phyloP scores from a whole-genome alignment of 345 rosid genomes.

The Eucalyptus grandis region DNA sequence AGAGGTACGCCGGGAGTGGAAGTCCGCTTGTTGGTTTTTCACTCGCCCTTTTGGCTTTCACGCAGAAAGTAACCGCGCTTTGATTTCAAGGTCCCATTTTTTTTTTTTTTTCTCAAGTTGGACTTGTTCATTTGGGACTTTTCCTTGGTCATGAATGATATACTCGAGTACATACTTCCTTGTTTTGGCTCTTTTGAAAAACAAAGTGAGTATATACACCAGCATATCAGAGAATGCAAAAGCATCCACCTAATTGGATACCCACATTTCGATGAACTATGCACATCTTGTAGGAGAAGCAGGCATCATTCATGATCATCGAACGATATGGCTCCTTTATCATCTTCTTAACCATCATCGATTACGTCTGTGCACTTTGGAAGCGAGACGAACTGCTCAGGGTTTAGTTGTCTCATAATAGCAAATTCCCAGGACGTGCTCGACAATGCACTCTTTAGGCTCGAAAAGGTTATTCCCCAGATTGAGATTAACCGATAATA shows the following conservation, averaged over 20 bases:
- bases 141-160: neutral
- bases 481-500: neutral
- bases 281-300: neutral
- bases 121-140: neutral
- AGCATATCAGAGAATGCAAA: neutral
- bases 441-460: neutral
- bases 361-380: neutral
- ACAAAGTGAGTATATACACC: neutral
- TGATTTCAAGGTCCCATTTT: too few species aligned
- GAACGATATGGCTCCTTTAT: neutral
- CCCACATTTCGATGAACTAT: neutral
- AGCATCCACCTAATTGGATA: neutral
- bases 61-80: neutral
- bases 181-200: neutral
- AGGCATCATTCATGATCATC: neutral
- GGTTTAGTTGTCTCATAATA: neutral
- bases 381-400: neutral
- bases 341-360: neutral
- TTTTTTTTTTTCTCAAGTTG: neutral
- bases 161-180: neutral
- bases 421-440: neutral
- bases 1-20: neutral
- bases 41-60: neutral
- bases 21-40: neutral
- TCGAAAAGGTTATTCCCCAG: neutral